Conservation (phyloP, 257 asterid genomes). For the Catharanthus roseus region DNA sequence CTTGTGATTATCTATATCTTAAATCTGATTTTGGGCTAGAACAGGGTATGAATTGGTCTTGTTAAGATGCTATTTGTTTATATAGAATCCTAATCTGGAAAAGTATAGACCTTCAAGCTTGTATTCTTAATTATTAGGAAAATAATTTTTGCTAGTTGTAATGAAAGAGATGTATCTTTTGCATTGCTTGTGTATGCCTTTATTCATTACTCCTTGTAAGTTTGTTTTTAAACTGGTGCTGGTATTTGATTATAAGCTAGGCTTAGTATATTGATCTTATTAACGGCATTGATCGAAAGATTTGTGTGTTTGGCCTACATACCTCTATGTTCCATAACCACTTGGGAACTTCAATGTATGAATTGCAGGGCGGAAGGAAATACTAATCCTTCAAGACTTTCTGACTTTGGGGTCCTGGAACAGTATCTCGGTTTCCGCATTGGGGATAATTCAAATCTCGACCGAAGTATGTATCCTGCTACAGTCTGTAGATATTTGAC, state of each 20-base stretch:
- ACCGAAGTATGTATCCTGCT: constrained; percentile 39
- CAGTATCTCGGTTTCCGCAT: constrained; percentile 81
- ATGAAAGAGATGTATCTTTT: neutral
- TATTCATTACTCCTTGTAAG: neutral
- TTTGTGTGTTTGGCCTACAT: constrained; percentile 1
- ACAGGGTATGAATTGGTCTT: no score
- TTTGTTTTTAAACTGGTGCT: neutral
- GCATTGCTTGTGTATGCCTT: neutral
- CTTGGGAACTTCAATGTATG: constrained; percentile 10
- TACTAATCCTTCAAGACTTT: constrained; percentile 42
- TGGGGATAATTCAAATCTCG: constrained; percentile 53
- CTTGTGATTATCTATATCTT: neutral
- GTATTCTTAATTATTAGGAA: neutral
- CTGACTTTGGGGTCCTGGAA: constrained; percentile 77
- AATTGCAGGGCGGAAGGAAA: constrained; percentile 79
- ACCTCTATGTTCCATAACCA: constrained; percentile 10
- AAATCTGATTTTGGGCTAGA: no score
- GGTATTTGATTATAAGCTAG: neutral
- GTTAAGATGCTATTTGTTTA: no score
- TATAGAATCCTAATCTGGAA: no score
- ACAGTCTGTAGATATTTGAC: neutral
- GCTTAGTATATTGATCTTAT: neutral
- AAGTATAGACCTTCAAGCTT: neutral
- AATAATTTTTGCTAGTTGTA: neutral
- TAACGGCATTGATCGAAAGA: neutral